Conservation (phyloP, 306 rosid species). For the Potentilla sterilis region DNA sequence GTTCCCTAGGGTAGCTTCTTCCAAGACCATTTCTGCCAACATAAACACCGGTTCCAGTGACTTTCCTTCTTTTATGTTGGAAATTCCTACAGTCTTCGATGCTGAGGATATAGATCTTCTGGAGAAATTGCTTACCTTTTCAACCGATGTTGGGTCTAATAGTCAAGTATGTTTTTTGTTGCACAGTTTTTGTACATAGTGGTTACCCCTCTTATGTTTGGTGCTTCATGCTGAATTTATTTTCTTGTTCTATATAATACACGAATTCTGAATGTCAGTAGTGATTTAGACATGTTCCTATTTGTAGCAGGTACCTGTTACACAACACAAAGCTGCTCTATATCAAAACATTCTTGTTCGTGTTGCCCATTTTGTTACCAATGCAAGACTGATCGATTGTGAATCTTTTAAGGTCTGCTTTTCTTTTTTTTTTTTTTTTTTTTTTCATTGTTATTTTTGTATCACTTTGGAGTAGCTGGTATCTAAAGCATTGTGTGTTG, state of each 20-base stretch:
- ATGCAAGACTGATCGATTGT: constrained; percentile 53
- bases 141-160: constrained; percentile 38
- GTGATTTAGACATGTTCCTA: background rate
- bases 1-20: constrained; percentile 61
- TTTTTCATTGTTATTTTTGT: constrained; percentile 6
- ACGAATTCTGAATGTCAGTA: background rate
- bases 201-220: background rate
- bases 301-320: constrained; percentile 49
- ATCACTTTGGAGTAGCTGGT: constrained; percentile 5
- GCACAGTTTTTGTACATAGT: background rate
- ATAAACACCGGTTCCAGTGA: constrained; percentile 28
- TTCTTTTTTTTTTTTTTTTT: constrained; percentile 18
- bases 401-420: constrained; percentile 57
- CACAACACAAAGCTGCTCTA: constrained; percentile 50
- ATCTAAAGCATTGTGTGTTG: constrained; percentile 27
- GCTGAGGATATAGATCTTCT: constrained; percentile 44
- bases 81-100: constrained; percentile 38
- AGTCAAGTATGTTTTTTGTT: constrained; percentile 30
- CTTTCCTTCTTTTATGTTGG: constrained; percentile 41
- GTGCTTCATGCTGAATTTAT: background rate
- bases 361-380: constrained; percentile 53
- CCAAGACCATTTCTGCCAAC: constrained; percentile 40
- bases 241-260: background rate
- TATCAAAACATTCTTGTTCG: constrained; percentile 62
- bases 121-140: constrained; percentile 46